Percentiles rank a stretch among this genome's conserved stretches.
phyloP scores from a whole-genome alignment of 2,329 filamentous ascomycete species.

The Fusarium setosum region DNA sequence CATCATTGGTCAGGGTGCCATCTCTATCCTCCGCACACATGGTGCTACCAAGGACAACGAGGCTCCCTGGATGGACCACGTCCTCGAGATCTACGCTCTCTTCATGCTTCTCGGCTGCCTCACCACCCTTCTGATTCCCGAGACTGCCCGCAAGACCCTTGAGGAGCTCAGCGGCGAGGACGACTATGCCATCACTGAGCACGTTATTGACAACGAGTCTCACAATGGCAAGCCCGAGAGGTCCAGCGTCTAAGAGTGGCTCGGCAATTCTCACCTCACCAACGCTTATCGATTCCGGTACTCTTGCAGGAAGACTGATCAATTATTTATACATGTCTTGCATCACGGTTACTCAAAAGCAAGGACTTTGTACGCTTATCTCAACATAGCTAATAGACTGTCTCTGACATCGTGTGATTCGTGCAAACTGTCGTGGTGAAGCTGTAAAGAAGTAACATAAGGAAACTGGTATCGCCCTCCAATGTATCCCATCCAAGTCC shows the following conservation, averaged over 20 bases:
- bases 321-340: neutral
- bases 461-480: neutral
- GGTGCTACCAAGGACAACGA: slow-evolving; percentile 53
- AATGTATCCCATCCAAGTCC: neutral
- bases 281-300: neutral
- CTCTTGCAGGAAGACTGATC: neutral
- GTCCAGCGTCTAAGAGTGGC: slow-evolving; percentile 26
- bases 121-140: slow-evolving; percentile 76
- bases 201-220: slow-evolving; percentile 20
- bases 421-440: neutral
- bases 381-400: neutral
- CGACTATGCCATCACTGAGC: slow-evolving; percentile 41
- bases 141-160: slow-evolving; percentile 80
- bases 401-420: neutral
- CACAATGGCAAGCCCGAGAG: slow-evolving; percentile 23
- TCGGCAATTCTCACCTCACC: neutral
- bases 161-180: slow-evolving; percentile 66
- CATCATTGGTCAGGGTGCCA: slow-evolving; percentile 68
- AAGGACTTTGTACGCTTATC: neutral
- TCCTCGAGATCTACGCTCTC: slow-evolving; percentile 78
- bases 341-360: neutral
- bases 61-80: slow-evolving; percentile 79
- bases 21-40: slow-evolving; percentile 63
- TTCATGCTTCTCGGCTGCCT: slow-evolving; percentile 82
- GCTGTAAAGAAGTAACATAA: slow-evolving; percentile 4